phyloP scores from a whole-genome alignment of 805 yeast genomes.

The Candida verbasci region DNA sequence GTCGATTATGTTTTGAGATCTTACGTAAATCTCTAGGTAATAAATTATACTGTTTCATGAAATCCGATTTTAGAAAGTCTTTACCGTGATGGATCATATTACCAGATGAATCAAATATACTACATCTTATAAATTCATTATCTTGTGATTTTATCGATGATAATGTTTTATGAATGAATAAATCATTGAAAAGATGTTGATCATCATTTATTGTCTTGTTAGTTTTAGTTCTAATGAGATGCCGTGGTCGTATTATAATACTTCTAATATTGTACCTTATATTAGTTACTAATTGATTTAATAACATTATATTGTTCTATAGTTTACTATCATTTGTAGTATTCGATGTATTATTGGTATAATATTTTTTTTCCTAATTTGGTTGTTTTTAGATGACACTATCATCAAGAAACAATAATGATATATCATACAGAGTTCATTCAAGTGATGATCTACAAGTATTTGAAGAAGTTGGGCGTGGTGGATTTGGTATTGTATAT shows the following conservation, averaged over 20 bases:
- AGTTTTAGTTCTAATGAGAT: no score
- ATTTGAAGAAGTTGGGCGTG: constrained; percentile 62
- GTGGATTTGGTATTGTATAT: constrained; percentile 77
- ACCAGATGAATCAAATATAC: constrained; percentile 46
- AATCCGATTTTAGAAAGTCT: constrained; percentile 39
- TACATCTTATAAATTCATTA: constrained; percentile 41
- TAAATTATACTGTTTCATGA: constrained; percentile 42
- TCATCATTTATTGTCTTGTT: no score
- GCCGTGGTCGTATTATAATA: no score
- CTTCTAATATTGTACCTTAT: no score
- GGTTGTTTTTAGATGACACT: no score
- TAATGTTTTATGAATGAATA: constrained; percentile 8
- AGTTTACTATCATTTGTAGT: no score
- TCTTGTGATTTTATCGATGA: constrained; percentile 9
- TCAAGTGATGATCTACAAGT: constrained; percentile 39
- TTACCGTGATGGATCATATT: constrained; percentile 41
- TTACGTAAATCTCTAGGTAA: constrained; percentile 58
- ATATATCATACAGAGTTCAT: constrained; percentile 5
- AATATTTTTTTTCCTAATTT: no score
- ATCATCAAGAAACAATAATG: no score
- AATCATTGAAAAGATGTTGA: constrained; percentile 4
- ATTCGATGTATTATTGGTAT: no score
- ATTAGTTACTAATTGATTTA: no score
- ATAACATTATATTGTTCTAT: no score
- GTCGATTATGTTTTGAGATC: constrained; percentile 31